These are phyloP conservation scores for Trichoderma asperelloides DNA, from an alignment of 495 filamentous ascomycete species.

Conservation along the genomic window DNA sequence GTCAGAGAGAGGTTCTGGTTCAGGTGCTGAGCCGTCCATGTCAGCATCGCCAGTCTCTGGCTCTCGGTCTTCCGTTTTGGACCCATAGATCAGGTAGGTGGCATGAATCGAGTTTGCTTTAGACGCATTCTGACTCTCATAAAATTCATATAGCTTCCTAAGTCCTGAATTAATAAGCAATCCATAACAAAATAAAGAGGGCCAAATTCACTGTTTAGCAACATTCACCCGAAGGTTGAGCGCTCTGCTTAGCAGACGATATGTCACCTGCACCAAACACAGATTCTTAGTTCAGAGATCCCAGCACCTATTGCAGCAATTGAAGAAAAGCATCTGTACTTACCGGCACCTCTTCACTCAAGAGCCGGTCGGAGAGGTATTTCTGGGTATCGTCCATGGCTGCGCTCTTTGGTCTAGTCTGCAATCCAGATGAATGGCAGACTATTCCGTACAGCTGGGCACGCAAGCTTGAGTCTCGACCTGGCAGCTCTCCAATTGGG, in stretches of 20 bases:
- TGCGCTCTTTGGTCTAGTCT: not conserved
- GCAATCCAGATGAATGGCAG: not conserved
- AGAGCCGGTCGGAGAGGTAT: slow-evolving; percentile 56
- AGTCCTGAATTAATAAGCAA: not conserved
- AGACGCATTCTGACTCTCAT: slow-evolving; percentile 67
- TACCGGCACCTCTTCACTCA: slow-evolving; percentile 59
- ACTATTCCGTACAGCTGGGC: not conserved
- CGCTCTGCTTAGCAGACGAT: slow-evolving; percentile 61
- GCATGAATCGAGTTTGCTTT: slow-evolving; percentile 69
- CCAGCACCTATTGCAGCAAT: not conserved
- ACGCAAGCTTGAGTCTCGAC: not conserved
- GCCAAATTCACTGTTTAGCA: slow-evolving; percentile 58
- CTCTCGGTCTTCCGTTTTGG: slow-evolving; percentile 26
- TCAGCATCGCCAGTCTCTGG: slow-evolving; percentile 57
- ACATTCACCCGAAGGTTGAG: slow-evolving; percentile 63
- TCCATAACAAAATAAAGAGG: not conserved
- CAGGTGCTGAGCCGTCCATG: slow-evolving; percentile 63
- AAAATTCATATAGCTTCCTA: slow-evolving; percentile 89
- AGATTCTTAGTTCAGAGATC: not conserved
- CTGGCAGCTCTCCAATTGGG: not conserved
- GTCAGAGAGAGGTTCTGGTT: slow-evolving; percentile 39
- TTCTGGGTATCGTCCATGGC: slow-evolving; percentile 51
- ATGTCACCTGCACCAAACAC: slow-evolving; percentile 50
- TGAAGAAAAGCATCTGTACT: slow-evolving; percentile 18
- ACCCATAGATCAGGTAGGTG: slow-evolving; percentile 77